phyloP scores from a whole-genome alignment of 2,329 filamentous ascomycete species.

The Venturia carpophila region DNA sequence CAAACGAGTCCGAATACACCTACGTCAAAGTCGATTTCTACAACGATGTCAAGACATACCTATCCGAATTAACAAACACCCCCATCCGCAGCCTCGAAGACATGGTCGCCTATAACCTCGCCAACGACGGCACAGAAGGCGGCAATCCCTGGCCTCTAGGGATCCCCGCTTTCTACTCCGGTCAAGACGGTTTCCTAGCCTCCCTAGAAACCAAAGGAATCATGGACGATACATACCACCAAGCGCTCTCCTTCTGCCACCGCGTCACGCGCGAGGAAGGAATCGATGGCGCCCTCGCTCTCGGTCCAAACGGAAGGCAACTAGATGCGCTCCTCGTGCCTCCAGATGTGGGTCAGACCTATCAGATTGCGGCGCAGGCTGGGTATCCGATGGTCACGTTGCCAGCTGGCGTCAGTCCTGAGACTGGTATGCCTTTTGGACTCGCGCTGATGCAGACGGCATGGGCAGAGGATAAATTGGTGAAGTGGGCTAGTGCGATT shows the following conservation, averaged over 20 bases:
- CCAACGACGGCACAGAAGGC: constrained; percentile 54
- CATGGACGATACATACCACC: constrained; percentile 57
- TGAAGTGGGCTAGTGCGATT: constrained; percentile 50
- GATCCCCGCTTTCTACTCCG: constrained; percentile 56
- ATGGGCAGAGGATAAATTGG: constrained; percentile 50
- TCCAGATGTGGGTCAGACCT: neutral
- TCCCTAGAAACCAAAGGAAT: constrained; percentile 53
- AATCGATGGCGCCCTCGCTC: constrained; percentile 58
- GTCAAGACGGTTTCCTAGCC: constrained; percentile 63
- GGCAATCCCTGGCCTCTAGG: constrained; percentile 32
- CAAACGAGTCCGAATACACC: constrained; percentile 69
- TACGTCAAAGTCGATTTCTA: constrained; percentile 66
- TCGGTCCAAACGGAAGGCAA: constrained; percentile 32
- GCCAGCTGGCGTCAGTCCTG: constrained; percentile 47
- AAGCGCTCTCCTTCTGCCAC: constrained; percentile 56
- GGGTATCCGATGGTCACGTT: constrained; percentile 67
- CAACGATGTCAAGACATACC: constrained; percentile 57
- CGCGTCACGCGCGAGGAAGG: constrained; percentile 54
- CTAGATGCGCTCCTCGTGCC: constrained; percentile 43
- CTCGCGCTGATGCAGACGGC: constrained; percentile 49
- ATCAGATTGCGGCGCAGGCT: constrained; percentile 58
- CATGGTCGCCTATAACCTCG: constrained; percentile 52
- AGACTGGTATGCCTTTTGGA: constrained; percentile 39
- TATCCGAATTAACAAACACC: constrained; percentile 55
- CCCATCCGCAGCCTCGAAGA: constrained; percentile 53